A percentile compares a stretch with the other conserved stretches of the same genome.
These are phyloP conservation scores for Picochlorum sp. DNA, from an alignment of 139 green algal species.

Conservation along the genomic window DNA sequence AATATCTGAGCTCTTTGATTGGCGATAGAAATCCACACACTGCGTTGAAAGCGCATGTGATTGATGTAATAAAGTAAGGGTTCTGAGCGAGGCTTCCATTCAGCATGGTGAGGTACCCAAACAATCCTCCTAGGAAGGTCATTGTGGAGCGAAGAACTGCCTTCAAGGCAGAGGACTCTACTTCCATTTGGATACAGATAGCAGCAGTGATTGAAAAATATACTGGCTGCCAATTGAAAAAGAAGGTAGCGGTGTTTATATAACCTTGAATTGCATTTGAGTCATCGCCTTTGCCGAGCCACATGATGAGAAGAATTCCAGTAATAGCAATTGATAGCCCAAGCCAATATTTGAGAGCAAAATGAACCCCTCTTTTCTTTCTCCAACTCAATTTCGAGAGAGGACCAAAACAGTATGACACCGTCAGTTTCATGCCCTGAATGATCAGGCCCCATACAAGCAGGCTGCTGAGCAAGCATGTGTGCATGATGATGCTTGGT, in stretches of 20 bases:
- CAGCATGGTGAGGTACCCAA: slow-evolving; percentile 17
- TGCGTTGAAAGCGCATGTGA: not conserved
- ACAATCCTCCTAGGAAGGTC: slow-evolving; percentile 6
- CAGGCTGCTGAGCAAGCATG: not conserved
- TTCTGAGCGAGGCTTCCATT: slow-evolving; percentile 18
- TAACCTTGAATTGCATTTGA: not conserved
- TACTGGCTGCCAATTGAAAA: slow-evolving; percentile 19
- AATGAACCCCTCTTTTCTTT: not conserved
- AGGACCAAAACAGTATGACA: not conserved
- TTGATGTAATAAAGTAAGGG: slow-evolving; percentile 10
- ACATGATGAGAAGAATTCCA: slow-evolving; percentile 13
- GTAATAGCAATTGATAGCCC: slow-evolving; percentile 1
- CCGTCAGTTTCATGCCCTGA: not conserved
- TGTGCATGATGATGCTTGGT: not conserved
- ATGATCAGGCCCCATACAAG: not conserved
- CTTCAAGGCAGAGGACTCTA: slow-evolving; percentile 10
- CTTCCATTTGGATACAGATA: slow-evolving; percentile 23
- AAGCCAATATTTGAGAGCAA: slow-evolving; percentile 17
- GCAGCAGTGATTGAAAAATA: slow-evolving; percentile 19
- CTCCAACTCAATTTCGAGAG: not conserved
- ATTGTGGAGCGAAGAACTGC: slow-evolving; percentile 12
- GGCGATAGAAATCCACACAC: slow-evolving; percentile 14
- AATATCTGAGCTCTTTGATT: slow-evolving; percentile 9
- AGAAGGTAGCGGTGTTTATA: not conserved
- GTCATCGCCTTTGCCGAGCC: slow-evolving; percentile 4